Evolutionary conservation across 2,329 filamentous ascomycete genomes (phyloP), one percentile per base, ranked within the genome.

Genomic region (Lasiodiplodia sp.): DNA sequence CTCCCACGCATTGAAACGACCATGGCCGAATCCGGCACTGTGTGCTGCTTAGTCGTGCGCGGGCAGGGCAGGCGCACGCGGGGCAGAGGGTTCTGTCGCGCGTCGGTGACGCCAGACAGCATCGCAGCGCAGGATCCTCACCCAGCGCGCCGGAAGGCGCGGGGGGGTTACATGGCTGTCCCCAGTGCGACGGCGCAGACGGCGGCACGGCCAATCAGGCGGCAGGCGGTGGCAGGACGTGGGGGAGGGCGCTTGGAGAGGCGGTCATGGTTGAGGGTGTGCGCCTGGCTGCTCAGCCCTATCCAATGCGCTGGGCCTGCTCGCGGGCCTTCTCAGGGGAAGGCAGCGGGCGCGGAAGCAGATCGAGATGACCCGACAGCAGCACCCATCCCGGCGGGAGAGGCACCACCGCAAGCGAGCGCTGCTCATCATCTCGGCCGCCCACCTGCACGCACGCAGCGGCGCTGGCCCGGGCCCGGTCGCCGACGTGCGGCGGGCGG

Each of bases 221-320:
- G 56, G 7, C 25, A 18, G 21, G 40, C 25, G 18, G 58, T 44
- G 40, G 37, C 23, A 28, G 57, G 53, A 34, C 58, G 40, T 49
- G 58, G 58, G 40, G 40, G 58, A 63, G 25, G 25, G 44, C 58
- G 58, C 58, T 31, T 49, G 23, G 25, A 18, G 40, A 64, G 60
- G 60, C 60, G 60, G 60, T 64, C 60, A 64, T 64, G 28, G 60
- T 23, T 52, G 60, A 38, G 25, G 60, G 60, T 64, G 60, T 51
- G 60, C 60, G 60, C 47, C 58, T 64, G 60, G 28, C 57, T 37
- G 23, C 40, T 64, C 60, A 64, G 60, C 60, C 60, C 60, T 64
- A 64, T 64, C 60, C 60, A 64, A 64, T 64, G 60, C 23, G 47
- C 60, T 64, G 60, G 60, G 60, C 60, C 60, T 64, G 53, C 38